A percentile compares a stretch with the other conserved stretches of the same genome.
These are phyloP conservation scores for Heliocybe sulcata DNA, from an alignment of 1,284 basidiomycete genomes.

Conservation along the genomic window DNA sequence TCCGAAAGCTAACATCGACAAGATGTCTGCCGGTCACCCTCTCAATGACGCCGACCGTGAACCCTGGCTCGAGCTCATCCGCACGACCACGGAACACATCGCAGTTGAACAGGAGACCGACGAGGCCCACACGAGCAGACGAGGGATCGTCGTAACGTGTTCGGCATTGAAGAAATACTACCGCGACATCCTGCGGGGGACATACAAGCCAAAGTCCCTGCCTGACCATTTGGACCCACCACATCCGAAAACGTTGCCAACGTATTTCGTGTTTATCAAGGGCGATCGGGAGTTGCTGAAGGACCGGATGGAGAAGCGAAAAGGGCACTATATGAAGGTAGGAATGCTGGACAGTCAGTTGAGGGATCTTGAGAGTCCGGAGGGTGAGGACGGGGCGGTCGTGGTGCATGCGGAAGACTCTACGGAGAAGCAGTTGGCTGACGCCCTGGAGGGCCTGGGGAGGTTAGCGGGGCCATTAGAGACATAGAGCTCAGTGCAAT, in stretches of 20 bases:
- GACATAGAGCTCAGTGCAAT: too few species aligned
- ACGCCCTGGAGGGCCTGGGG: slow-evolving; percentile 27
- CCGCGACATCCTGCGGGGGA: slow-evolving; percentile 74
- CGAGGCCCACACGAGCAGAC: slow-evolving; percentile 12
- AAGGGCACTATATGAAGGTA: slow-evolving; percentile 87
- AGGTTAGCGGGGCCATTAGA: slow-evolving; percentile 7
- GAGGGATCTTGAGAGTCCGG: slow-evolving; percentile 70
- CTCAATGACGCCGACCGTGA: slow-evolving; percentile 77
- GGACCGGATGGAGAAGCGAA: slow-evolving; percentile 64
- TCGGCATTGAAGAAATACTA: slow-evolving; percentile 83
- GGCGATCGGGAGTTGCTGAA: slow-evolving; percentile 58
- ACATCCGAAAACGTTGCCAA: slow-evolving; percentile 33
- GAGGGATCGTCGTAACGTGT: slow-evolving; percentile 75
- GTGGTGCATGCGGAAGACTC: slow-evolving; percentile 51
- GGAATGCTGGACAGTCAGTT: slow-evolving; percentile 86
- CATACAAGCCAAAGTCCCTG: slow-evolving; percentile 21
- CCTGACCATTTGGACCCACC: slow-evolving; percentile 20
- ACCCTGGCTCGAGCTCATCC: slow-evolving; percentile 80
- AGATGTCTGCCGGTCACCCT: slow-evolving; percentile 81
- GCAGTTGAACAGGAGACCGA: slow-evolving; percentile 31
- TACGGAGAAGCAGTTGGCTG: slow-evolving; percentile 52
- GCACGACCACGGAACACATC: slow-evolving; percentile 52
- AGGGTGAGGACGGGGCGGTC: slow-evolving; percentile 62
- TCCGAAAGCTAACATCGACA: slow-evolving; percentile 74
- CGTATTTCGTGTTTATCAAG: slow-evolving; percentile 81